Base-by-base conservation (phyloP, 2,329 filamentous ascomycete species). In the Taxawa tesnikishii region DNA sequence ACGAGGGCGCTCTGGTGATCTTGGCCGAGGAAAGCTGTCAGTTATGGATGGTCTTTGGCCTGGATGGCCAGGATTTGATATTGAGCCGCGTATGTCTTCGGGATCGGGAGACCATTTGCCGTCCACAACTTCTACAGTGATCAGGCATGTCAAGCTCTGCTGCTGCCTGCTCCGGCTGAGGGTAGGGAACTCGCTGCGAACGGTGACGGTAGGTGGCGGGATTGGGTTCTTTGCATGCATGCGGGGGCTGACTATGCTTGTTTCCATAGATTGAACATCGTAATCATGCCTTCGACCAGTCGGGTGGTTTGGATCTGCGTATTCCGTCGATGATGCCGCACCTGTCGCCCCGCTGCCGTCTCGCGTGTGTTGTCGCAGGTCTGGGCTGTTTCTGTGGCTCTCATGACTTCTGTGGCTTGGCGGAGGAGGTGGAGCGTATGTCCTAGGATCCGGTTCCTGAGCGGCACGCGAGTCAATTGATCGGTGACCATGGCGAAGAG, bases 101-200 rank as follows among this genome's bases (percentile, higher is more conserved):
- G 80, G 75, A 47, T 90, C 77, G 2, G 87, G 76, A 37, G 73
- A 73, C 90, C 87, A 96, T 55, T 90, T 93, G 44, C 78, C 83
- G 49, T 93, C 87, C 0, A 85, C 76, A 1, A 96, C 85, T 57
- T 98, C 90, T 28, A 98, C 76, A 0, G 90, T 96, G 31, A 98
- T 72, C 33, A 98, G 64, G 48, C 90, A 98, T 1, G 90, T 96
- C 41, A 98, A 65, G 8, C 83, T 90, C 55, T 98, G 90, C 55
- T 94, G 90, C 51, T 94, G 84, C 31, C 87, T 79, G 13, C 87
- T 94, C 42, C 84, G 73, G 55, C 70, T 94, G 48, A 98, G 72
- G 2, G 90, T 96, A 1, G 90, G 90, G 50, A 94, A 98, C 57
- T 98, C 90, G 51, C 88, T 96, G 37, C 88, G 82, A 29, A 98